Evolutionary conservation across 805 yeast genomes (phyloP), one percentile per base, ranked within the genome.

Genomic region (Saccharomyces cerevisiae): DNA sequence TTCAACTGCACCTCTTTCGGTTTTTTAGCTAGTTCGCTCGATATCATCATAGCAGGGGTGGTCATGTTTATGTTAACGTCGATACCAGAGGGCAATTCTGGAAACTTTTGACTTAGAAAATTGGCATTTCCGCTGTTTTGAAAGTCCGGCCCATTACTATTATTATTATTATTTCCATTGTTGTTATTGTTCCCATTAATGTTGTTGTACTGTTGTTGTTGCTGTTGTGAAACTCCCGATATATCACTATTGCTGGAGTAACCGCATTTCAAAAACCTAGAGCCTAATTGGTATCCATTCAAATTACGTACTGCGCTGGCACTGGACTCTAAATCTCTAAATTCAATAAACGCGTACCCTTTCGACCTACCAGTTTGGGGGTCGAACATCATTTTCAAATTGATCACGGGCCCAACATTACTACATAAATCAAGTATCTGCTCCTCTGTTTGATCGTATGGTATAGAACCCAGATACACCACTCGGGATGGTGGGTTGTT

Each of bases 391-490:
- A 92, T 77, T 66, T 85, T 84, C 55, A 89, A 73, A 53, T 80
- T 81, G 27, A 80, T 78, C 1, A 92, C 92, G 0, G 97, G 96
- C 1, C 97, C 98, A 1, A 89, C 94, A 1, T 95, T 83, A 54
- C 78, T 76, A 57, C 96, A 95, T 13, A 92, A 81, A 58, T 88
- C 96, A 60, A 81, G 71, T n/a, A 92, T 85, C 68, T 91, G 97
- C 62, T 89, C 96, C 67, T 92, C 98, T 0, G 97, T 87, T 65
- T 87, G 89, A 64, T 92, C 97, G 66, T 84, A 89, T 1, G 98
- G 98, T 41, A 92, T 87, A 14, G 89, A 85, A 2, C 96, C 96
- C 46, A 91, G 80, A 63, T 87, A 87, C 2, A 89, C 85, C 32
- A 79, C 80, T 55, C 70, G 57, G 4, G 70, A 63, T 21, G 70